Percentiles rank a stretch among this genome's conserved stretches.
These are phyloP conservation scores for Cotoneaster glaucophyllus DNA, from an alignment of 306 rosid genomes.

Conservation along the genomic window DNA sequence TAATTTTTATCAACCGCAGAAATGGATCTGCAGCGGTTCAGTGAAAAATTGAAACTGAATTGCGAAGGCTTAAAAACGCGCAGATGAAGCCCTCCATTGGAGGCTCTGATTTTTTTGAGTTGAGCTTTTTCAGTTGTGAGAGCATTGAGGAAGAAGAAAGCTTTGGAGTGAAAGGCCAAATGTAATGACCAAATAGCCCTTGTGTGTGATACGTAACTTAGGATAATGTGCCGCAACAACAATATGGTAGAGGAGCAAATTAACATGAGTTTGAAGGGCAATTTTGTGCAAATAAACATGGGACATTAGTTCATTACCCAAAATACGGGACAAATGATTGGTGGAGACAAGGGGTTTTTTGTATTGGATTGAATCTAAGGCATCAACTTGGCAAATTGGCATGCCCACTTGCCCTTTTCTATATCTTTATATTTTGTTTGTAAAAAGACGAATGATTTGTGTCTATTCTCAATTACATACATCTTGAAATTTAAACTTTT, in stretches of 20 bases:
- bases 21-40: background rate
- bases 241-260: background rate
- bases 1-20: background rate
- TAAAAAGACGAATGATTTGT: background rate
- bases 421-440: background rate
- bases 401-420: background rate
- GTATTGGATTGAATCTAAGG: constrained; percentile 4
- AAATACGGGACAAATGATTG: constrained; percentile 17
- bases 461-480: fast-evolving
- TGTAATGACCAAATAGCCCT: constrained; percentile 17
- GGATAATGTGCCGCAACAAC: background rate
- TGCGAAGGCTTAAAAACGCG: background rate
- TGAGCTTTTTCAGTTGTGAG: background rate
- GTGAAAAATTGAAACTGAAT: background rate
- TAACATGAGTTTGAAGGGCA: background rate
- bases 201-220: background rate
- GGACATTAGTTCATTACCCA: background rate
- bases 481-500: no score
- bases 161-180: background rate
- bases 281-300: background rate
- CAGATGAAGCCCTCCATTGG: background rate
- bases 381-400: background rate
- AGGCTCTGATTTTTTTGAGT: background rate
- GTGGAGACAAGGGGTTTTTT: background rate
- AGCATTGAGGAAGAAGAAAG: background rate